Evolutionary conservation across 1,284 basidiomycete genomes (phyloP), one percentile per base, ranked within the genome.

Genomic region (Moesziomyces antarcticus): DNA sequence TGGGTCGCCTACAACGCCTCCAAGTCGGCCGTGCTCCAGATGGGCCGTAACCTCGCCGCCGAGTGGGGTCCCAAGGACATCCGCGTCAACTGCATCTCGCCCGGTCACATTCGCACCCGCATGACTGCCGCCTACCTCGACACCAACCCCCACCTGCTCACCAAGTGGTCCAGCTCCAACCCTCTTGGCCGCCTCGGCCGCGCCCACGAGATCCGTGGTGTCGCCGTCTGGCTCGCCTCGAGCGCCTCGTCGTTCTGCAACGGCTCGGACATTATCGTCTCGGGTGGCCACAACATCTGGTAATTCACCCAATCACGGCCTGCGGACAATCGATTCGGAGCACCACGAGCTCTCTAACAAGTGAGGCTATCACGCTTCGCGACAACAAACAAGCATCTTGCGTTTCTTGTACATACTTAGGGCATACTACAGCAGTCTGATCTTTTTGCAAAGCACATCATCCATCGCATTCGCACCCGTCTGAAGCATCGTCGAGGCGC

Each of bases 1-100:
- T 92, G 90, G 90, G 88, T 90, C 47, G 89, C 91, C 20, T 92
- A 92, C 86, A 93, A 93, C 85, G 88, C 89, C 53, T 91, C 90
- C 85, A 93, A 93, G 85, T 89, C 91, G 2, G 92, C 90, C 3
- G 90, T 93, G 8, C 84, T 92, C 46, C 92, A 93, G 85, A 91
- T 93, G 89, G 89, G 86, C 21, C 88, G 91, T 68, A 93, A 91
- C 85, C 89, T 93, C 88, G 92, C 93, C 4, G 91, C 91, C 82
- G 93, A 94, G 82, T 88, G 92, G 56, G 91, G 91, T 6, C 86
- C 84, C 22, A 86, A 89, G 79, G 85, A 87, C 4, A 93, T 94
- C 65, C 80, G 80, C 41, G 80, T 82, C 55, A 82, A 82, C 77
- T 79, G 73, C 50, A 78, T 82, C 56, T 80, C 78, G 58, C 80